phyloP scores from a whole-genome alignment of 768 basidiomycete species.

The Vishniacozyma victoriae region DNA sequence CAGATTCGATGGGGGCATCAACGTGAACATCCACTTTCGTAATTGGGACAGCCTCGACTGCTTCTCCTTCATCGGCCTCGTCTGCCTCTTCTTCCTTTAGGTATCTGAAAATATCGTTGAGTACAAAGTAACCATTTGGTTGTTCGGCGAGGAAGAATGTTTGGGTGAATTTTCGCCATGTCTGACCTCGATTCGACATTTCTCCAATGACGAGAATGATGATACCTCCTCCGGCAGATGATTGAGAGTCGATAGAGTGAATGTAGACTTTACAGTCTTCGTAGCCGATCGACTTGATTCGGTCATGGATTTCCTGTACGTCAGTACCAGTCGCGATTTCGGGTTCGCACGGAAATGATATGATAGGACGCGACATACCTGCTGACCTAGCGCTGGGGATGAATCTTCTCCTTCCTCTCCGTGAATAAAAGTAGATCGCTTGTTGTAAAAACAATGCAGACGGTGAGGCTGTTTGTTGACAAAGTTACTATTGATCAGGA shows the following conservation, averaged over 20 bases:
- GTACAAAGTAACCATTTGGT: constrained; percentile 96
- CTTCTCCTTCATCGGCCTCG: constrained; percentile 59
- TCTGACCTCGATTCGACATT: constrained; percentile 85
- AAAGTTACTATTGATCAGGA: constrained; percentile 57
- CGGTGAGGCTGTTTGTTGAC: constrained; percentile 96
- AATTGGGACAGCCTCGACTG: constrained; percentile 22
- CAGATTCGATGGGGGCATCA: background rate
- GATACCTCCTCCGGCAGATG: constrained; percentile 88
- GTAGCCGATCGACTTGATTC: constrained; percentile 89
- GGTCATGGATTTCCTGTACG: constrained; percentile 86
- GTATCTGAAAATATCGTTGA: constrained; percentile 99
- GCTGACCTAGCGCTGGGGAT: constrained; percentile 83
- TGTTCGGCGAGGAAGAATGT: constrained; percentile 99
- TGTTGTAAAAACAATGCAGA: constrained; percentile 98
- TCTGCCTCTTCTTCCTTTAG: constrained; percentile 90
- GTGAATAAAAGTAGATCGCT: constrained; percentile 93
- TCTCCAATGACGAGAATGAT: constrained; percentile 99
- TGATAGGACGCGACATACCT: constrained; percentile 55
- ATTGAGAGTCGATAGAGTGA: constrained; percentile 95
- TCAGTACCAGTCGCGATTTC: background rate
- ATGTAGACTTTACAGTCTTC: constrained; percentile 98
- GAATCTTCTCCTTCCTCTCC: constrained; percentile 94
- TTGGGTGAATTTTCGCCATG: constrained; percentile 98
- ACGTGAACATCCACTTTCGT: background rate
- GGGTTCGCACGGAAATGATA: background rate